Conservation (phyloP, 306 rosid genomes). For the Trifolium pratense region DNA sequence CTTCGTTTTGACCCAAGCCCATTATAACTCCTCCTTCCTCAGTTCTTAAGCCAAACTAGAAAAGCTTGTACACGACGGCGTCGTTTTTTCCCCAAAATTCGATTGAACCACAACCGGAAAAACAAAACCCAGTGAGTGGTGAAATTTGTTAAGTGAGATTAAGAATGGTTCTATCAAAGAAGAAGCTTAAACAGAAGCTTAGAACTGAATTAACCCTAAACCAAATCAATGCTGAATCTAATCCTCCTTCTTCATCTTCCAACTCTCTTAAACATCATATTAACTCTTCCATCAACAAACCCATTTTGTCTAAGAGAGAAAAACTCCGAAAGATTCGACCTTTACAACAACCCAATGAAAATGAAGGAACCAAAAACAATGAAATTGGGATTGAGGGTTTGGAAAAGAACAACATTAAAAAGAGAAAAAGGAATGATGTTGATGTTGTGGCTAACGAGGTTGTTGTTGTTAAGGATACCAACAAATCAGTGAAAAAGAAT, state of each 20-base stretch:
- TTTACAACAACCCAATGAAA: constrained; percentile 29
- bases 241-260: constrained; percentile 35
- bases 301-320: constrained; percentile 79
- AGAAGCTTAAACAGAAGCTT: constrained; percentile 76
- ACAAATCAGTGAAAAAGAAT: not conserved
- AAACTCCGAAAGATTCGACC: constrained; percentile 60
- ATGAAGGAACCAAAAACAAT: not conserved
- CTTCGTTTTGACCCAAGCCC: not conserved
- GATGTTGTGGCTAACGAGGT: constrained; percentile 42
- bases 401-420: constrained; percentile 45
- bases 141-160: not conserved
- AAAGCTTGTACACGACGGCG: constrained; percentile 18
- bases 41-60: not conserved
- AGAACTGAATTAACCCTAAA: constrained; percentile 56
- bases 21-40: not conserved
- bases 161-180: constrained; percentile 88
- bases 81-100: constrained; percentile 8
- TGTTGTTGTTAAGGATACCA: constrained; percentile 30
- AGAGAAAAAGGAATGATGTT: constrained; percentile 15
- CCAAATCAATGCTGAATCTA: constrained; percentile 4
- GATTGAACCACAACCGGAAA: not conserved
- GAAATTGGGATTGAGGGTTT: constrained; percentile 40
- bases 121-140: not conserved
- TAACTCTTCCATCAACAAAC: constrained; percentile 50
- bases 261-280: constrained; percentile 57